phyloP scores from a whole-genome alignment of 225 moss, liverwort and hornwort species.

The Asterella californica region DNA sequence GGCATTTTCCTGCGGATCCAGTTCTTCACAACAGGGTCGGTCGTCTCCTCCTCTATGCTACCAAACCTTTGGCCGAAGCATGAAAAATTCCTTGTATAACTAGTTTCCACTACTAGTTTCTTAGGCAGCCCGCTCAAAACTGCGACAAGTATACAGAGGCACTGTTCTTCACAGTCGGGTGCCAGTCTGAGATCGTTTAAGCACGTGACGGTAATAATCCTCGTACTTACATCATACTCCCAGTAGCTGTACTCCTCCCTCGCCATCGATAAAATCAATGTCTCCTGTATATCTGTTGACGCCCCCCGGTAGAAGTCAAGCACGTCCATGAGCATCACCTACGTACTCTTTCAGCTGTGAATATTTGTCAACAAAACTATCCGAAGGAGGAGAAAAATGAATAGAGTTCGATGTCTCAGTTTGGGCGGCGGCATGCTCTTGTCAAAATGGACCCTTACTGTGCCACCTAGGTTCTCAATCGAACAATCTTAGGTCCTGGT shows the following conservation, averaged over 20 bases:
- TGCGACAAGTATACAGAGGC: background rate
- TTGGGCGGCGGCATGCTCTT: background rate
- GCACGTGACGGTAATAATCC: constrained; percentile 4
- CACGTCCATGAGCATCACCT: background rate
- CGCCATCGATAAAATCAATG: constrained; percentile 13
- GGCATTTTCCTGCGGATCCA: constrained; percentile 15
- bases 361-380: background rate
- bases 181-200: constrained; percentile 16
- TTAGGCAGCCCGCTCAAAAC: constrained; percentile 16
- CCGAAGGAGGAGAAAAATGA: background rate
- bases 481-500: too few relatives aligned
- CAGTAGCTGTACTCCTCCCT: constrained; percentile 16
- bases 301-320: constrained; percentile 1
- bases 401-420: background rate
- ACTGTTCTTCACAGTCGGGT: constrained; percentile 21
- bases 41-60: constrained; percentile 22
- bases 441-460: background rate
- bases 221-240: constrained; percentile 3
- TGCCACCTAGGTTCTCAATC: too few relatives aligned
- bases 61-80: constrained; percentile 21
- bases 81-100: constrained; percentile 22
- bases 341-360: background rate
- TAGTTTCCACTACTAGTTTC: constrained; percentile 19
- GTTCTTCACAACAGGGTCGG: constrained; percentile 9
- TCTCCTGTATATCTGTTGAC: constrained; percentile 11